Conservation (phyloP, 176 grass and related monocot genomes). For the Bothriochloa decipiens region DNA sequence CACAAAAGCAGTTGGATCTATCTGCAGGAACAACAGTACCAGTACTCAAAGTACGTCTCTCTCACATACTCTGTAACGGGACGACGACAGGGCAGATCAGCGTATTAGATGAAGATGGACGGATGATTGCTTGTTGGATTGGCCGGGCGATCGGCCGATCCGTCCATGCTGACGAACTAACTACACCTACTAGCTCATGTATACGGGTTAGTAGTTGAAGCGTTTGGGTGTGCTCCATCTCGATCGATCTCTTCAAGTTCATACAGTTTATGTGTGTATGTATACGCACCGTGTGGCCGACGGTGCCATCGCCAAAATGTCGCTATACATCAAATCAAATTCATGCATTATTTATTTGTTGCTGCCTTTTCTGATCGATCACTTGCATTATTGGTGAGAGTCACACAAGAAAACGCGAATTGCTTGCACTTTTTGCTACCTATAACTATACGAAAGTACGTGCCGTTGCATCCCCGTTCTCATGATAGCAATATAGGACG, state of each 20-base stretch:
- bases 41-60: not conserved
- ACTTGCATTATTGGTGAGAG: too few relatives aligned
- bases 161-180: not conserved
- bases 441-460: not conserved
- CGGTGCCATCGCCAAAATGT: too few relatives aligned
- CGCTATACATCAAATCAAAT: too few relatives aligned
- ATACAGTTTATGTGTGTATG: not conserved
- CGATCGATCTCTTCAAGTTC: not conserved
- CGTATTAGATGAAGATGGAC: not conserved
- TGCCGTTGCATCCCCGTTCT: constrained; percentile 15
- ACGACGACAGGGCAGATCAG: not conserved
- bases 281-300: not conserved
- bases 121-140: not conserved
- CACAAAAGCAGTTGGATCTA: not conserved
- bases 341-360: too few relatives aligned
- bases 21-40: not conserved
- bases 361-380: too few relatives aligned
- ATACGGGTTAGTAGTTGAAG: constrained; percentile 2
- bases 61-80: not conserved
- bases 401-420: not conserved
- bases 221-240: not conserved
- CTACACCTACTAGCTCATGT: too few relatives aligned
- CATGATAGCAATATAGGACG: not conserved
- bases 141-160: not conserved
- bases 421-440: not conserved